These are phyloP conservation scores for Eucalyptus cloeziana DNA, from an alignment of 345 rosid genomes.

Conservation along the genomic window DNA sequence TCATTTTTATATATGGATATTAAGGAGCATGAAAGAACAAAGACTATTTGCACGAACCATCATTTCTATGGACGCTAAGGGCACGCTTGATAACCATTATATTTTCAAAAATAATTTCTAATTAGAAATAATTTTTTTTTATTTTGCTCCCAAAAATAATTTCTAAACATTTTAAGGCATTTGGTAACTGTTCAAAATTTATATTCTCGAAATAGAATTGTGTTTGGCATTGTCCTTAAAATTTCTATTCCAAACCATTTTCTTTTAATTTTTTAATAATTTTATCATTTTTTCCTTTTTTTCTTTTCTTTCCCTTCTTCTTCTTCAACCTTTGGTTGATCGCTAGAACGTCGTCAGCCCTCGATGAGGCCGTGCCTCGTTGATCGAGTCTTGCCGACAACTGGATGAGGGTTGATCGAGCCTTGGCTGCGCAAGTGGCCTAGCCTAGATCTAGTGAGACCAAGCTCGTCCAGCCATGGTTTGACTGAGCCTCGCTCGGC, in stretches of 20 bases:
- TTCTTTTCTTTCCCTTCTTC: too few relatives aligned
- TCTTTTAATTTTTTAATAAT: too few relatives aligned
- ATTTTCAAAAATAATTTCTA: too few relatives aligned
- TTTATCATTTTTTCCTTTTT: too few relatives aligned
- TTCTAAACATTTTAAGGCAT: accelerated
- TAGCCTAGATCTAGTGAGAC: too few relatives aligned
- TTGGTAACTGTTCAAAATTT: accelerated
- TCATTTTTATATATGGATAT: neutral
- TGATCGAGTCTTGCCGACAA: accelerated
- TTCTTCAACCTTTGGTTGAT: accelerated
- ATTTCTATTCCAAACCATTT: too few relatives aligned
- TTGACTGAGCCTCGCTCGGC: accelerated
- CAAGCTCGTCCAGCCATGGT: accelerated
- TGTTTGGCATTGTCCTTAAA: accelerated
- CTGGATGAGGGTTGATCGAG: accelerated
- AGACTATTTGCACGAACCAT: neutral
- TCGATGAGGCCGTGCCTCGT: accelerated
- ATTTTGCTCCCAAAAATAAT: accelerated
- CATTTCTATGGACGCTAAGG: neutral
- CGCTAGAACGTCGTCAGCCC: accelerated
- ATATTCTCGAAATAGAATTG: accelerated
- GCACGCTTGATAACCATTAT: accelerated
- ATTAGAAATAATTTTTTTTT: too few relatives aligned
- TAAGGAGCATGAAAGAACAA: neutral
- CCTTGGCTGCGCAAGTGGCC: accelerated